phyloP scores from a whole-genome alignment of 257 asterid species.

The Ajuga chamaepitys region DNA sequence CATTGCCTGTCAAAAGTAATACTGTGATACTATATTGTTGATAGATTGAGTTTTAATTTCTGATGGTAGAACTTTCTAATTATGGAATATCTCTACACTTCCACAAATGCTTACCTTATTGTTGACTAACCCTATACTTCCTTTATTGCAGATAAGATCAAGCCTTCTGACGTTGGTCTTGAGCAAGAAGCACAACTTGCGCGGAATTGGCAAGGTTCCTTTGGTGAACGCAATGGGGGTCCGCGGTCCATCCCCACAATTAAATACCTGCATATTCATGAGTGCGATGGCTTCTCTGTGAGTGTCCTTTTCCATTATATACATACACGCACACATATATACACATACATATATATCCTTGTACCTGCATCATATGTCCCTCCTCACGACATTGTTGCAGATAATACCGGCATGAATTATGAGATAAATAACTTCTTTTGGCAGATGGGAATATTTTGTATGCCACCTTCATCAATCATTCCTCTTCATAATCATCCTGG shows the following conservation, averaged over 20 bases:
- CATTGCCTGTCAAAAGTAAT: not conserved
- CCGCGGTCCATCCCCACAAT: constrained; percentile 48
- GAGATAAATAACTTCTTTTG: constrained; percentile 16
- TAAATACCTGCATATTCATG: constrained; percentile 80
- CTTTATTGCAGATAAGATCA: constrained; percentile 73
- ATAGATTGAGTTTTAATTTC: not conserved
- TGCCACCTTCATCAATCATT: constrained; percentile 93
- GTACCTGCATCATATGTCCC: too few species aligned
- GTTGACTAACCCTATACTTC: constrained; percentile 14
- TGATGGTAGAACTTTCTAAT: not conserved
- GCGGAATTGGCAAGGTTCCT: constrained; percentile 63
- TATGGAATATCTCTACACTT: constrained; percentile 13
- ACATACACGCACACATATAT: too few species aligned
- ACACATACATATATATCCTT: too few species aligned
- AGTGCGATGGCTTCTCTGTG: constrained; percentile 87
- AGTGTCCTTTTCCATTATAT: constrained; percentile 29
- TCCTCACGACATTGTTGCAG: too few species aligned
- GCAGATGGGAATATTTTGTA: constrained; percentile 96
- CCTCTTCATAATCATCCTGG: constrained; percentile 99
- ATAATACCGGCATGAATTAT: too few species aligned
- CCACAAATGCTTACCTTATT: constrained; percentile 1
- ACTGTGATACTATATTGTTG: not conserved
- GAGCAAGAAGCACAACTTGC: constrained; percentile 90
- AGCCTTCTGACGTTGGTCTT: constrained; percentile 98
- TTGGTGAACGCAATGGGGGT: constrained; percentile 47